A percentile compares a stretch with the other conserved stretches of the same genome.
phyloP scores from a whole-genome alignment of 2,329 filamentous ascomycete genomes.

The Pezicula rhizophila region DNA sequence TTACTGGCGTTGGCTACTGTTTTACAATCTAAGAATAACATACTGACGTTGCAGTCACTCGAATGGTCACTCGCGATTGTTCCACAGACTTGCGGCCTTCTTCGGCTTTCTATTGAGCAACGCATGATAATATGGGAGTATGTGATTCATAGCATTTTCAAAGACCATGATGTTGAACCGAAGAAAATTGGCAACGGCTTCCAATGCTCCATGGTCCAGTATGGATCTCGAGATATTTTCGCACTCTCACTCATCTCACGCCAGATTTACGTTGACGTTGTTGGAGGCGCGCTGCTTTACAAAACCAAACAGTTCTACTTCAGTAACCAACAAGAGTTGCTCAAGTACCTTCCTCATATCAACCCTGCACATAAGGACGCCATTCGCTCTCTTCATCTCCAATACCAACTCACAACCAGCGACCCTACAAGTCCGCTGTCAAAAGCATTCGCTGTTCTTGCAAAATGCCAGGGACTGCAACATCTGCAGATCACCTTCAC shows the following conservation, averaged over 20 bases:
- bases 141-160: neutral
- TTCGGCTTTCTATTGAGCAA: conserved; percentile 3
- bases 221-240: neutral
- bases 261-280: conserved; percentile 10
- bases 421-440: no score
- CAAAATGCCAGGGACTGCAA: no score
- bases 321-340: neutral
- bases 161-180: no score
- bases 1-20: neutral
- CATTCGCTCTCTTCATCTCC: neutral
- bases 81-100: conserved; percentile 1
- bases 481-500: no score
- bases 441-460: no score
- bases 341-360: conserved; percentile 7
- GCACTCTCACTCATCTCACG: conserved; percentile 7
- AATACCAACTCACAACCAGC: neutral
- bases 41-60: conserved; percentile 1
- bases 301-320: conserved; percentile 1
- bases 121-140: neutral
- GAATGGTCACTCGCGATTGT: conserved; percentile 8
- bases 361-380: conserved; percentile 7
- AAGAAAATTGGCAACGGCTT: no score
- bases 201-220: neutral
- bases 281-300: conserved; percentile 9
- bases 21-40: no score